Conservation (phyloP, 768 basidiomycete genomes). For the Collybia mongolica region DNA sequence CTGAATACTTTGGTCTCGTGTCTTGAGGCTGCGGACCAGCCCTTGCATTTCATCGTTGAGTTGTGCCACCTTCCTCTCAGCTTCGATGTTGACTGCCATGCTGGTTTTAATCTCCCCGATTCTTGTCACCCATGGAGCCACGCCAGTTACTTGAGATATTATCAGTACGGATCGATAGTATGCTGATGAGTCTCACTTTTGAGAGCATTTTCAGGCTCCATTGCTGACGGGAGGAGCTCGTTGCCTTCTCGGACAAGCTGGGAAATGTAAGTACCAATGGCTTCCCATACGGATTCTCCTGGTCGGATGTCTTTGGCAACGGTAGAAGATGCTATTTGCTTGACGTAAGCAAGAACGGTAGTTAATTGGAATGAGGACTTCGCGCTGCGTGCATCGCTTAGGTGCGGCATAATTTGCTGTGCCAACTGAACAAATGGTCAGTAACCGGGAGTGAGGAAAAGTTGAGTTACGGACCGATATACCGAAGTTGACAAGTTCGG, state of each 20-base stretch:
- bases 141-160: constrained; percentile 54
- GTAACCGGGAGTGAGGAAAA: background rate
- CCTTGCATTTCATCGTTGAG: constrained; percentile 90
- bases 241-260: constrained; percentile 72
- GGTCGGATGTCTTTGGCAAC: constrained; percentile 68
- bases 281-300: constrained; percentile 73
- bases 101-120: constrained; percentile 81
- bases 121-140: constrained; percentile 83
- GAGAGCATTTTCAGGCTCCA: constrained; percentile 75
- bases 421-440: constrained; percentile 59
- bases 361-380: constrained; percentile 79
- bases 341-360: constrained; percentile 68
- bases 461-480: constrained; percentile 62
- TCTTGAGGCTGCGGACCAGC: constrained; percentile 77
- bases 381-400: constrained; percentile 74
- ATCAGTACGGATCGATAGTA: constrained; percentile 1
- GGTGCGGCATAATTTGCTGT: constrained; percentile 83
- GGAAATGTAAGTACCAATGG: constrained; percentile 65
- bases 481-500: constrained; percentile 87
- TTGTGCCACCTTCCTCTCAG: constrained; percentile 83
- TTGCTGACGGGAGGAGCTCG: constrained; percentile 64
- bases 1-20: constrained; percentile 89
- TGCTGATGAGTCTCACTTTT: constrained; percentile 51
- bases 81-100: constrained; percentile 86
- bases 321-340: constrained; percentile 69